phyloP scores from a whole-genome alignment of 2,329 filamentous ascomycete species.

The Fusarium circinatum region DNA sequence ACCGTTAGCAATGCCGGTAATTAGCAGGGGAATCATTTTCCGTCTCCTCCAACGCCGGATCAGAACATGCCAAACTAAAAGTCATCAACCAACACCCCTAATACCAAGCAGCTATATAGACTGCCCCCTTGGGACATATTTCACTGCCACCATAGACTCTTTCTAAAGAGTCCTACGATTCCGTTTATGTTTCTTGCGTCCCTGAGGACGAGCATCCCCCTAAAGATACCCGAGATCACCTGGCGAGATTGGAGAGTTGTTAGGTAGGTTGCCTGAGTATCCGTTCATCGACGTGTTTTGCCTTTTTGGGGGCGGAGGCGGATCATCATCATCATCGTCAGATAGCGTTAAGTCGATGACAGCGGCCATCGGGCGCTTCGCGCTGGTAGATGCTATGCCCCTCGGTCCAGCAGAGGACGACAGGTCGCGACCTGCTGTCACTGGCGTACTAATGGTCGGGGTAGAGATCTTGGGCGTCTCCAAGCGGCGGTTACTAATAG shows the following conservation, averaged over 20 bases:
- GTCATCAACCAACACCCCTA: slow-evolving; percentile 36
- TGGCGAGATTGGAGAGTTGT: slow-evolving; percentile 37
- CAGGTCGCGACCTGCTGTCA: slow-evolving; percentile 50
- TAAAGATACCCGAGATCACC: slow-evolving; percentile 36
- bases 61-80: slow-evolving; percentile 36
- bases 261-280: slow-evolving; percentile 33
- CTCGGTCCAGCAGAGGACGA: slow-evolving; percentile 52
- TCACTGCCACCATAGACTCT: neutral
- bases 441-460: slow-evolving; percentile 52
- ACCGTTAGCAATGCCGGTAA: slow-evolving; percentile 29
- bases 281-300: slow-evolving; percentile 49
- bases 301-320: slow-evolving; percentile 60
- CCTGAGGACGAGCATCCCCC: slow-evolving; percentile 24
- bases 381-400: slow-evolving; percentile 49
- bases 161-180: slow-evolving; percentile 32
- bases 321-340: slow-evolving; percentile 60
- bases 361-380: slow-evolving; percentile 61
- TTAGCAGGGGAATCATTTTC: slow-evolving; percentile 46
- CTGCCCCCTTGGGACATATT: neutral
- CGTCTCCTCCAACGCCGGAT: slow-evolving; percentile 43
- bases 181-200: slow-evolving; percentile 19
- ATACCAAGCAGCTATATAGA: slow-evolving; percentile 17
- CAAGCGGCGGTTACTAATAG: slow-evolving; percentile 47
- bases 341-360: slow-evolving; percentile 70
- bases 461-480: slow-evolving; percentile 52